Evolutionary conservation across 345 rosid species (phyloP).

Genomic region (Eucalyptus polyanthemos): DNA sequence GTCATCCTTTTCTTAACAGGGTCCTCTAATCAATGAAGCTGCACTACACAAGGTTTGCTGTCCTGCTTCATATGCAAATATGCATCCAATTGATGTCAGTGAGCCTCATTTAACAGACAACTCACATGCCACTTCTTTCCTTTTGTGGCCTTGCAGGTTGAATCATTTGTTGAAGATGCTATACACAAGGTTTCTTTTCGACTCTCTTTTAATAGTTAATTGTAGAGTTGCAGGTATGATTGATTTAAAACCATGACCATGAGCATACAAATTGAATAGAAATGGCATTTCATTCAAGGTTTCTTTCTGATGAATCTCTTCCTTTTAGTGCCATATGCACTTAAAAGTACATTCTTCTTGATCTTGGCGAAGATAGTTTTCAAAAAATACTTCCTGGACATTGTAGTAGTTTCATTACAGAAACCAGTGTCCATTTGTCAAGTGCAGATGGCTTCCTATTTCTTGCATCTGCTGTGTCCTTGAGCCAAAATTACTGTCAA

Average conservation of each 20-base stretch:
- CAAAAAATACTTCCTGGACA: neutral
- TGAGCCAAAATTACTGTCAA: neutral
- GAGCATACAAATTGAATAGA: neutral
- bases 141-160: conserved; percentile 51
- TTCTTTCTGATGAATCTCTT: neutral
- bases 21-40: conserved; percentile 94
- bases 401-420: neutral
- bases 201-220: neutral
- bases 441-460: neutral
- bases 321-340: neutral
- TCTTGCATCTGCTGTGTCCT: neutral
- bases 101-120: neutral
- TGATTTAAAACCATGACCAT: neutral
- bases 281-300: neutral
- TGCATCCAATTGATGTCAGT: neutral
- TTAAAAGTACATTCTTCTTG: neutral
- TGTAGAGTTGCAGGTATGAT: neutral
- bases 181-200: conserved; percentile 62
- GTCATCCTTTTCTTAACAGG: conserved; percentile 32
- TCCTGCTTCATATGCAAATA: neutral
- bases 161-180: conserved; percentile 75
- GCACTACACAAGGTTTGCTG: conserved; percentile 70
- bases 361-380: neutral
- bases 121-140: neutral
- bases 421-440: neutral